Evolutionary conservation across 208 protist genomes (phyloP), one percentile per base, ranked within the genome.

Genomic region (Wallacemonas rigidus): DNA sequence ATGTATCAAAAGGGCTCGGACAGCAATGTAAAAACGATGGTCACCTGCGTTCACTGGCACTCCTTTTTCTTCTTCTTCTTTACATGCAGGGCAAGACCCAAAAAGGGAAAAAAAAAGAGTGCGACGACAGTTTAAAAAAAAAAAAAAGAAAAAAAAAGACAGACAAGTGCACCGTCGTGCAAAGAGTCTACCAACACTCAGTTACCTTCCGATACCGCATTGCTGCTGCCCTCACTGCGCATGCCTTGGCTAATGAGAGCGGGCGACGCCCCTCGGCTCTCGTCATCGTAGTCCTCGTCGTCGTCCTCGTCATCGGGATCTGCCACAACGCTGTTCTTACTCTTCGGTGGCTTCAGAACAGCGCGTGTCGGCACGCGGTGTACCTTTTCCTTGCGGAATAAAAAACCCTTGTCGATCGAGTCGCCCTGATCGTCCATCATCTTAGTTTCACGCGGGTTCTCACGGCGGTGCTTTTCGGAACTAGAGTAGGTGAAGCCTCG

Each of bases 321-420:
- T 1, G 82, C 82, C 17, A 87, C 79, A n/a, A 71, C 45, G n/a
- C 71, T 80, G 54, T 77, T 74, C 15, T 60, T 50, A 35, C 76
- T 77, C 67, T 81, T 84, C 6, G 74, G 83, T 12, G 79, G 78
- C 72, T 82, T 80, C 70, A 85, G 67, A 11, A 69, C 44, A 38
- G 79, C 83, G 69, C 81, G 81, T 8, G 83, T 88, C 17, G 83
- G 83, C 41, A 88, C 76, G 14, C 83, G 75, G 38, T 53, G 67
- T 5, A 88, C 83, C 40, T 76, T 77, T 55, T 85, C 83, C 43
- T 76, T 48, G 26, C 40, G 67, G 61, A 85, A 85, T 9, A 79
- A 63, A 8, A 73, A 75, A 40, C 76, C 74, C 43, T 75, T 69
- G 26, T 69, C 79, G 11, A 78, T 54, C 35, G 54, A 35, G 2